Evolutionary conservation across 1,139 yeast species (phyloP).

Genomic region (Suhomyces atakaporum): DNA sequence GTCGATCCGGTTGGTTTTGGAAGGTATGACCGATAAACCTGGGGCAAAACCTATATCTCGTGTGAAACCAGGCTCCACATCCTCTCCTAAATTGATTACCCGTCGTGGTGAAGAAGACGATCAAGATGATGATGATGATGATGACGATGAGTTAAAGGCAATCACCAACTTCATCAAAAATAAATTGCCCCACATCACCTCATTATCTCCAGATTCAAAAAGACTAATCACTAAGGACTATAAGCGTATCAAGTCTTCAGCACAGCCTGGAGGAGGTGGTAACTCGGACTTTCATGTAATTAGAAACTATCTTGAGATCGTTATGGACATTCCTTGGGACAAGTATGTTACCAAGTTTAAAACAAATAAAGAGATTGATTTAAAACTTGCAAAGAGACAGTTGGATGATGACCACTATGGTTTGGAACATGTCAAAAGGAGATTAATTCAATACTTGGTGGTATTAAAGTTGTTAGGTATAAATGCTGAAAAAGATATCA

Average conservation of each 20-base stretch:
- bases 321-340: constrained; percentile 70
- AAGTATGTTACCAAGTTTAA: constrained; percentile 39
- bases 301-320: constrained; percentile 68
- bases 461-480: constrained; percentile 65
- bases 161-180: constrained; percentile 47
- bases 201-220: constrained; percentile 51
- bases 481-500: constrained; percentile 35
- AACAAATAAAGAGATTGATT: constrained; percentile 50
- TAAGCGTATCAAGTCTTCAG: constrained; percentile 59
- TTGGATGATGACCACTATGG: constrained; percentile 86
- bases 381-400: constrained; percentile 56
- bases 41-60: constrained; percentile 5
- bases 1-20: constrained; percentile 56
- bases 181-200: constrained; percentile 46
- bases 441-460: constrained; percentile 80
- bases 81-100: constrained; percentile 3
- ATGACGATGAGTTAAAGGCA: constrained; percentile 47
- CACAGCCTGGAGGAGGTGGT: constrained; percentile 46
- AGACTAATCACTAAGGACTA: constrained; percentile 63
- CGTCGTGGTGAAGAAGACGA: constrained; percentile 18
- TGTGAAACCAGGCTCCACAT: constrained; percentile 7
- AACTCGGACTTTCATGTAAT: constrained; percentile 77
- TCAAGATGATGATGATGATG: constrained; percentile 37
- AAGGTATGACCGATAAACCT: constrained; percentile 44
- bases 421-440: constrained; percentile 73